phyloP scores from a whole-genome alignment of 1,139 yeast species.

The Pichia terricola region DNA sequence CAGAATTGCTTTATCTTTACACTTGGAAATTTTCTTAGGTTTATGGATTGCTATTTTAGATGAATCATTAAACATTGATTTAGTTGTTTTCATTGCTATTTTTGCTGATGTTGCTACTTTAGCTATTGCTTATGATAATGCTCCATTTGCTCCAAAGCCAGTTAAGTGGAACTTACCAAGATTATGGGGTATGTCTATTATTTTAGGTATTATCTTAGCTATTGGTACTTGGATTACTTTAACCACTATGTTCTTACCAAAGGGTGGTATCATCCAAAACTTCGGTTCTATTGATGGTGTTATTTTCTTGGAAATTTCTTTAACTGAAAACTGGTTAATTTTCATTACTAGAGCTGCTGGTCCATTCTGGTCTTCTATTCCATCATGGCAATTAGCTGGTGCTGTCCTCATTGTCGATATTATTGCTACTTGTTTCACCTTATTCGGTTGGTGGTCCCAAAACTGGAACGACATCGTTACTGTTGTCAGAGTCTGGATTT shows the following conservation, averaged over 20 bases:
- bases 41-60: slow-evolving; percentile 90
- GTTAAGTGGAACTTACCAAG: slow-evolving; percentile 98
- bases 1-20: slow-evolving; percentile 91
- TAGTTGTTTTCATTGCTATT: slow-evolving; percentile 89
- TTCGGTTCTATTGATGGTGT: slow-evolving; percentile 91
- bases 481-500: slow-evolving; percentile 86
- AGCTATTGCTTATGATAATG: slow-evolving; percentile 93
- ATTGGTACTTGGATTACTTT: slow-evolving; percentile 88
- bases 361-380: slow-evolving; percentile 88
- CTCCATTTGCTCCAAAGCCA: slow-evolving; percentile 94
- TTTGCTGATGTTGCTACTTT: slow-evolving; percentile 94
- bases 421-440: slow-evolving; percentile 81
- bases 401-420: slow-evolving; percentile 84
- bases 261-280: slow-evolving; percentile 90
- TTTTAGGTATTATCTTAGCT: slow-evolving; percentile 75
- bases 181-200: slow-evolving; percentile 91
- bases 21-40: slow-evolving; percentile 87
- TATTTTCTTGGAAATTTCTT: slow-evolving; percentile 81
- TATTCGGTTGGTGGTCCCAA: slow-evolving; percentile 98
- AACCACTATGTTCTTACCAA: slow-evolving; percentile 79
- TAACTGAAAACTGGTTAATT: slow-evolving; percentile 94
- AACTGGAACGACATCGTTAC: slow-evolving; percentile 96
- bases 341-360: slow-evolving; percentile 93
- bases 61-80: slow-evolving; percentile 71
- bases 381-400: slow-evolving; percentile 94